Evolutionary conservation across 2,329 filamentous ascomycete species (phyloP).

Genomic region (Penicillium oxalicum): DNA sequence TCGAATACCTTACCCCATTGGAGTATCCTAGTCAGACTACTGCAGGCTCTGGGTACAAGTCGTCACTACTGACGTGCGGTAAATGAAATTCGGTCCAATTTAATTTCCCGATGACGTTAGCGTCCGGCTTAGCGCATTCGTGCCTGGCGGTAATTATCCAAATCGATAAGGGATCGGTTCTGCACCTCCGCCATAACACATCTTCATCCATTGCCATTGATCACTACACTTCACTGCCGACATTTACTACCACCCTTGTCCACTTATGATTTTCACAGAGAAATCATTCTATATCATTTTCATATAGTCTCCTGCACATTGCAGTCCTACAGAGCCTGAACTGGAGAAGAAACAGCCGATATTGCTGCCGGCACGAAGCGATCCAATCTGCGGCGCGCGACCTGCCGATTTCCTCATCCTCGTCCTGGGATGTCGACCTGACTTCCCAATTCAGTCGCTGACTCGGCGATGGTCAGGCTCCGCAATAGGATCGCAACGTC

Average conservation of each 20-base stretch:
- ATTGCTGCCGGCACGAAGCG: not conserved
- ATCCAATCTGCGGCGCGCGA: constrained; percentile 1
- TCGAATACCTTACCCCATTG: too few species aligned
- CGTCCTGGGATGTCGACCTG: constrained; percentile 12
- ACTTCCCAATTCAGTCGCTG: constrained; percentile 12
- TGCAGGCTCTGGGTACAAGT: too few species aligned
- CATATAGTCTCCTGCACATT: too few species aligned
- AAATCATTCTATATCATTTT: not conserved
- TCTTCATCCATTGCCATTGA: not conserved
- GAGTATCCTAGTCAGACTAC: too few species aligned
- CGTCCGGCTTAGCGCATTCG: not conserved
- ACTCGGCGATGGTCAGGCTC: constrained; percentile 25
- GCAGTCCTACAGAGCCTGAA: not conserved
- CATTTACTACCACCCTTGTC: too few species aligned
- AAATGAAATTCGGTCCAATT: not conserved
- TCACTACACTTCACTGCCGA: not conserved
- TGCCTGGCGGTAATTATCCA: constrained; percentile 1
- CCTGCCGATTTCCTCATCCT: not conserved
- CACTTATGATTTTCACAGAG: not conserved
- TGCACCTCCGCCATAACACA: not conserved
- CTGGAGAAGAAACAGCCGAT: not conserved
- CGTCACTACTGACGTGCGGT: too few species aligned
- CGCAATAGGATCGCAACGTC: constrained; percentile 16
- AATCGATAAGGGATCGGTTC: constrained; percentile 2
- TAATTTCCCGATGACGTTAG: not conserved